phyloP scores from a whole-genome alignment of 495 filamentous ascomycete genomes.

The Tuber brumale region DNA sequence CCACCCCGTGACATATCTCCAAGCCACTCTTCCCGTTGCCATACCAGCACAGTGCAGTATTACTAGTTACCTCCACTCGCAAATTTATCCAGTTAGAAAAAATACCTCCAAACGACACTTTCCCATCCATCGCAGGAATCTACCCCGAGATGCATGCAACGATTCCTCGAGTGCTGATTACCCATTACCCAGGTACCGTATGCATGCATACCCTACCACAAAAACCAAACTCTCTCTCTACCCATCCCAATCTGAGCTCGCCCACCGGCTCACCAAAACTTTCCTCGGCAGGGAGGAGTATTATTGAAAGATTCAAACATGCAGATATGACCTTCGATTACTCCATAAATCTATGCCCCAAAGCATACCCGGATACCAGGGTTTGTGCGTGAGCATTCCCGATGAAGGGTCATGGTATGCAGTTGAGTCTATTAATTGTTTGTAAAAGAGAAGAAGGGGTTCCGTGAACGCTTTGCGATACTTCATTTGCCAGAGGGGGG shows the following conservation, averaged over 20 bases:
- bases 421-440: no score
- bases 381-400: no score
- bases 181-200: not conserved
- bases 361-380: no score
- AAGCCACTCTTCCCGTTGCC: not conserved
- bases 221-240: not conserved
- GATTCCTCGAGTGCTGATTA: not conserved
- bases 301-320: not conserved
- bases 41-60: no score
- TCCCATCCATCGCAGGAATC: not conserved
- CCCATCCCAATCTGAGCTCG: not conserved
- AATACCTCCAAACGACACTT: constrained; percentile 5
- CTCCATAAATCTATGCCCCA: not conserved
- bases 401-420: no score
- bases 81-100: not conserved
- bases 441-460: no score
- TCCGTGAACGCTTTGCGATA: no score
- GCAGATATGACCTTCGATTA: not conserved
- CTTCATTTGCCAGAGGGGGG: no score
- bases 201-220: not conserved
- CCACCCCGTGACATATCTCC: not conserved
- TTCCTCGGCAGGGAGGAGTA: not conserved
- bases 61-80: not conserved
- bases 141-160: constrained; percentile 2
- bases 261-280: not conserved